Percentiles rank a stretch among this genome's conserved stretches.
phyloP scores from a whole-genome alignment of 306 rosid genomes.

The Vicia faba region DNA sequence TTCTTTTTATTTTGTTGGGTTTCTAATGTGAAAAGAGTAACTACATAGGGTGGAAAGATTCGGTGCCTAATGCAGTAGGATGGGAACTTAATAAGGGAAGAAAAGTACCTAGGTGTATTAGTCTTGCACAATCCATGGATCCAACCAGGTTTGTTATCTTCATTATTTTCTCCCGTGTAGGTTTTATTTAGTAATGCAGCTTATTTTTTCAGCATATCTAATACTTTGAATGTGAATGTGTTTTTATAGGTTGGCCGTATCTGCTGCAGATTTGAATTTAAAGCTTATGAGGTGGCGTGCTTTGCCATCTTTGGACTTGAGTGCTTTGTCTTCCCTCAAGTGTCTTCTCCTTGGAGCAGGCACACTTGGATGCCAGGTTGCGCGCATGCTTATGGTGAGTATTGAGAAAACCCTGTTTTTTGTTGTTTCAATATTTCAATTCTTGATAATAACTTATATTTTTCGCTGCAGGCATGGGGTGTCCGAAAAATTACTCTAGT shows the following conservation, averaged over 20 bases:
- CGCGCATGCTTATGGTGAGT: constrained; percentile 98
- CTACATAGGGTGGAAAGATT: constrained; percentile 59
- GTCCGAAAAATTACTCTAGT: constrained; percentile 82
- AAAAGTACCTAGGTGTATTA: constrained; percentile 66
- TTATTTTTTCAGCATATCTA: neutral
- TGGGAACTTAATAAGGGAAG: constrained; percentile 89
- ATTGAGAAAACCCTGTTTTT: constrained; percentile 23
- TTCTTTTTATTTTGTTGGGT: constrained; percentile 20
- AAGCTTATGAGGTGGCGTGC: constrained; percentile 99
- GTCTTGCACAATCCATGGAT: constrained; percentile 95
- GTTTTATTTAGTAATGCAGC: neutral
- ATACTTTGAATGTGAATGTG: constrained; percentile 28
- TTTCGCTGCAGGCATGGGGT: constrained; percentile 89
- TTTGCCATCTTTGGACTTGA: constrained; percentile 80
- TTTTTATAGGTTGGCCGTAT: constrained; percentile 81
- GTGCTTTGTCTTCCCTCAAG: constrained; percentile 69
- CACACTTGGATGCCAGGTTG: constrained; percentile 98
- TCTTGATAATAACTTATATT: constrained; percentile 14
- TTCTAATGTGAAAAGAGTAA: constrained; percentile 38
- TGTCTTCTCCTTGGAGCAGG: constrained; percentile 99
- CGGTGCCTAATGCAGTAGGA: constrained; percentile 73
- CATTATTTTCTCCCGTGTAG: constrained; percentile 11
- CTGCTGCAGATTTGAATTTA: constrained; percentile 98
- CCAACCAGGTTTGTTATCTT: constrained; percentile 67
- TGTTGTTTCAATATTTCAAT: constrained; percentile 26